Conservation (phyloP, 345 rosid genomes). For the Schrenkiella parvula region DNA sequence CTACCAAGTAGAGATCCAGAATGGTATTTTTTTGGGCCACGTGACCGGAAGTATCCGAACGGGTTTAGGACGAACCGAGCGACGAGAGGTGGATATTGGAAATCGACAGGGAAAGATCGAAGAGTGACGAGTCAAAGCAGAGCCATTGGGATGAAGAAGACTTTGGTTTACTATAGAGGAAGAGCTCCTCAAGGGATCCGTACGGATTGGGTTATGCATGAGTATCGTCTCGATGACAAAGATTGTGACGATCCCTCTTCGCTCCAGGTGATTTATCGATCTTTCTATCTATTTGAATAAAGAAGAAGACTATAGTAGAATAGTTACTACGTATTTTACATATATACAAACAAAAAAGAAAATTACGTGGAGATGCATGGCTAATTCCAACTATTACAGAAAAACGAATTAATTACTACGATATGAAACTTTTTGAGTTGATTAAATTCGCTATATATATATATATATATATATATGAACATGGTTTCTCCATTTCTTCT, state of each 20-base stretch:
- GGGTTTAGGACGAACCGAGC: slow-evolving; percentile 91
- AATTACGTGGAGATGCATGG: slow-evolving; percentile 14
- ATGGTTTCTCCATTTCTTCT: neutral
- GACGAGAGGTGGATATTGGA: slow-evolving; percentile 89
- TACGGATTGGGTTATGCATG: slow-evolving; percentile 97
- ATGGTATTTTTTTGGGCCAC: slow-evolving; percentile 93
- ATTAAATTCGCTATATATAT: too few species aligned
- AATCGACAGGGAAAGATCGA: slow-evolving; percentile 83
- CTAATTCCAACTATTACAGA: neutral
- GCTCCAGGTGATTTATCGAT: slow-evolving; percentile 59
- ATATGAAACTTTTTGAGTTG: too few species aligned
- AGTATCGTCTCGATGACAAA: slow-evolving; percentile 85
- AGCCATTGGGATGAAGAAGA: slow-evolving; percentile 93
- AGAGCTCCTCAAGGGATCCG: slow-evolving; percentile 91
- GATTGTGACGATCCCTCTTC: slow-evolving; percentile 71
- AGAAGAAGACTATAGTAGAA: neutral
- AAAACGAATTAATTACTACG: too few species aligned
- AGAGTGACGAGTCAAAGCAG: slow-evolving; percentile 60
- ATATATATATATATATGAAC: too few species aligned
- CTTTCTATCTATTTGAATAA: too few species aligned
- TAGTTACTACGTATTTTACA: neutral
- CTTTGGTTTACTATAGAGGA: slow-evolving; percentile 81
- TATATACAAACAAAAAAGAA: neutral
- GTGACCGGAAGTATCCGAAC: slow-evolving; percentile 87
- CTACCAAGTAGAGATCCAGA: slow-evolving; percentile 91